Evolutionary conservation across 768 basidiomycete genomes (phyloP).

Genomic region (Suillus ampliporus): DNA sequence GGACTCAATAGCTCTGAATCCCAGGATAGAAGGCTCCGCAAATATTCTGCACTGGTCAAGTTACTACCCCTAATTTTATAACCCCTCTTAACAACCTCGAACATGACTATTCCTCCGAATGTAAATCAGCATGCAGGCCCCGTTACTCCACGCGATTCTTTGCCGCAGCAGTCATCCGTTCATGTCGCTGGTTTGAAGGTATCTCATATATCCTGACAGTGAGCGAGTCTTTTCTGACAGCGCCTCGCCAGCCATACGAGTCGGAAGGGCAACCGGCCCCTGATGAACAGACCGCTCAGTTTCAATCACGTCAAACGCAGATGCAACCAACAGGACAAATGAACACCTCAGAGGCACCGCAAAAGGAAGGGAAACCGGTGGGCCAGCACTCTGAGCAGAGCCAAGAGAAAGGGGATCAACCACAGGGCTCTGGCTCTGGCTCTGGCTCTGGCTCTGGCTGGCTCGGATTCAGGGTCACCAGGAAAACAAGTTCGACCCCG

Average conservation of each 20-base stretch:
- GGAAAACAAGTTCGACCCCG: background rate
- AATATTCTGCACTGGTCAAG: background rate
- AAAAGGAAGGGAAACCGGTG: background rate
- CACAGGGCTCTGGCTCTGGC: background rate
- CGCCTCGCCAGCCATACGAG: background rate
- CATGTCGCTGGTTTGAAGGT: background rate
- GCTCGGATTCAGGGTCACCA: background rate
- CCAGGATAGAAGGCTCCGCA: too few species aligned
- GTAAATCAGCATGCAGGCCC: background rate
- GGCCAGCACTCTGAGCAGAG: background rate
- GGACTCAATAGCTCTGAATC: too few species aligned
- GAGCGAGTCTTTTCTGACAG: background rate
- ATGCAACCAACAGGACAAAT: constrained; percentile 2
- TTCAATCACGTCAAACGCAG: background rate
- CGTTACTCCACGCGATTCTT: background rate
- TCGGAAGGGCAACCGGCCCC: background rate
- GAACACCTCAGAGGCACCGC: background rate
- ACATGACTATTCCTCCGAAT: background rate
- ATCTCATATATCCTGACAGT: background rate
- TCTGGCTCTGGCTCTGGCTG: too few species aligned
- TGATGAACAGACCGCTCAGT: background rate
- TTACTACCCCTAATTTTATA: constrained; percentile 4
- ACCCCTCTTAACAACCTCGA: background rate
- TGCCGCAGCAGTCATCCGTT: background rate
- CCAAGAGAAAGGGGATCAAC: background rate